Conservation (phyloP, 2,329 filamentous ascomycete genomes). For the Zelopaecilomyces penicillatus region DNA sequence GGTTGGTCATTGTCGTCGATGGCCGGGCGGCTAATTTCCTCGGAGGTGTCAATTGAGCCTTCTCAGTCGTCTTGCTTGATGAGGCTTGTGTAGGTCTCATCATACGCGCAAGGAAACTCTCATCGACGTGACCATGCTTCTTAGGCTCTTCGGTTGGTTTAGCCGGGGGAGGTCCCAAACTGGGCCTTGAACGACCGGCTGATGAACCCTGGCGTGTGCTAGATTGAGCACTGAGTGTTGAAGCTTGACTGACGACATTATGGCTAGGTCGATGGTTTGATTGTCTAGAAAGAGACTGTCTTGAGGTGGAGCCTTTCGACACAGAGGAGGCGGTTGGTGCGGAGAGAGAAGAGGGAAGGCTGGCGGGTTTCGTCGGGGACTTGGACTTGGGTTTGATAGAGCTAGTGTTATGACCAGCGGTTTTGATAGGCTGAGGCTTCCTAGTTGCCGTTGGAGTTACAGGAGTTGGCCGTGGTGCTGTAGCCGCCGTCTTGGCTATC, state of each 20-base stretch:
- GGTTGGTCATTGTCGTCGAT: constrained; percentile 15
- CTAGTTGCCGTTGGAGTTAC: constrained; percentile 27
- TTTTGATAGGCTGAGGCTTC: constrained; percentile 36
- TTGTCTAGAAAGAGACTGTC: constrained; percentile 17
- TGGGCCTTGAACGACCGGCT: constrained; percentile 38
- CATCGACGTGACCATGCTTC: constrained; percentile 51
- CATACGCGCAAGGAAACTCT: constrained; percentile 71
- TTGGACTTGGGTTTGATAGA: constrained; percentile 51
- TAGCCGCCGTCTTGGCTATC: constrained; percentile 18
- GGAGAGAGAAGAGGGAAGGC: constrained; percentile 57
- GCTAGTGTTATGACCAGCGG: constrained; percentile 28
- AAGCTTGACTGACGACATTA: neutral
- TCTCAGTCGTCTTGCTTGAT: constrained; percentile 59
- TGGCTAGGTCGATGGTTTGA: constrained; percentile 11
- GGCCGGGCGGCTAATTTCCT: constrained; percentile 25
- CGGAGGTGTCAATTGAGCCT: constrained; percentile 43
- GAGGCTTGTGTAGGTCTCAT: constrained; percentile 67
- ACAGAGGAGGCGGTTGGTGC: constrained; percentile 63
- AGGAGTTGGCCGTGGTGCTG: constrained; percentile 20
- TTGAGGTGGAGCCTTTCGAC: constrained; percentile 39
- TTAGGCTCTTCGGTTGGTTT: constrained; percentile 33
- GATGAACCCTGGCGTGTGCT: constrained; percentile 39
- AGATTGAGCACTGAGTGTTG: constrained; percentile 16
- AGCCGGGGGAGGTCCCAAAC: constrained; percentile 51
- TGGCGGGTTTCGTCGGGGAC: constrained; percentile 61